phyloP scores from a whole-genome alignment of 352 stramenopile species.

The Plasmopara muralis region DNA sequence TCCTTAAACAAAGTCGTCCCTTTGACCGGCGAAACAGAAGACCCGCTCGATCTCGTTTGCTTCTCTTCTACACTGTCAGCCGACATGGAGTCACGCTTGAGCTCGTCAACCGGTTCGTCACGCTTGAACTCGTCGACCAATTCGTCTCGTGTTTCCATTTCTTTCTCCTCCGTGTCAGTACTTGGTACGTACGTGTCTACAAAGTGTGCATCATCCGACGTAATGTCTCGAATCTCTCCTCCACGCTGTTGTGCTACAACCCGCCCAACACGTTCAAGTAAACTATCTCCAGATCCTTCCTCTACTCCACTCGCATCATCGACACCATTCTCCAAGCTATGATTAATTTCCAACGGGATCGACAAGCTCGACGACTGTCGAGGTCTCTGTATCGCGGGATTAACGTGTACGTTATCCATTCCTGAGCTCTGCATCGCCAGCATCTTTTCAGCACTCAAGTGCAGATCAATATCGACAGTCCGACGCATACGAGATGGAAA shows the following conservation, averaged over 20 bases:
- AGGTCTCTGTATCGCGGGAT: slow-evolving; percentile 1
- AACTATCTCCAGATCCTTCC: slow-evolving; percentile 25
- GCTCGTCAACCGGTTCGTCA: slow-evolving; percentile 22
- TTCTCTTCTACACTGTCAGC: background rate
- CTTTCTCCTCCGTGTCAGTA: slow-evolving; percentile 13
- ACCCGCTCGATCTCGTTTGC: slow-evolving; percentile 3
- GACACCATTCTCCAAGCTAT: slow-evolving; percentile 28
- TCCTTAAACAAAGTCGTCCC: slow-evolving; percentile 16
- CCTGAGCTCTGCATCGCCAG: slow-evolving; percentile 1
- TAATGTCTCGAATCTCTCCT: slow-evolving; percentile 78
- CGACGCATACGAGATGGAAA: slow-evolving; percentile 52
- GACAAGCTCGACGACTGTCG: slow-evolving; percentile 19
- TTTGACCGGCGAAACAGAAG: slow-evolving; percentile 10
- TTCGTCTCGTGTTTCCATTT: slow-evolving; percentile 7
- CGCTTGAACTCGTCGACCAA: slow-evolving; percentile 15
- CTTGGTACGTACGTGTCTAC: slow-evolving; percentile 24
- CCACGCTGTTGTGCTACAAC: slow-evolving; percentile 65
- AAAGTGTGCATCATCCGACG: slow-evolving; percentile 34
- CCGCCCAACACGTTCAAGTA: slow-evolving; percentile 64
- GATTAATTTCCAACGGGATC: slow-evolving; percentile 34
- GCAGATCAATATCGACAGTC: slow-evolving; percentile 47
- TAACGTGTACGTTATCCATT: slow-evolving; percentile 1
- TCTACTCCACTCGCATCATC: slow-evolving; percentile 14
- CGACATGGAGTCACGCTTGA: slow-evolving; percentile 11
- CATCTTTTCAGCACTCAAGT: slow-evolving; percentile 21